Evolutionary conservation across 1,284 basidiomycete genomes (phyloP).

Genomic region (Pseudozyma hubeiensis): DNA sequence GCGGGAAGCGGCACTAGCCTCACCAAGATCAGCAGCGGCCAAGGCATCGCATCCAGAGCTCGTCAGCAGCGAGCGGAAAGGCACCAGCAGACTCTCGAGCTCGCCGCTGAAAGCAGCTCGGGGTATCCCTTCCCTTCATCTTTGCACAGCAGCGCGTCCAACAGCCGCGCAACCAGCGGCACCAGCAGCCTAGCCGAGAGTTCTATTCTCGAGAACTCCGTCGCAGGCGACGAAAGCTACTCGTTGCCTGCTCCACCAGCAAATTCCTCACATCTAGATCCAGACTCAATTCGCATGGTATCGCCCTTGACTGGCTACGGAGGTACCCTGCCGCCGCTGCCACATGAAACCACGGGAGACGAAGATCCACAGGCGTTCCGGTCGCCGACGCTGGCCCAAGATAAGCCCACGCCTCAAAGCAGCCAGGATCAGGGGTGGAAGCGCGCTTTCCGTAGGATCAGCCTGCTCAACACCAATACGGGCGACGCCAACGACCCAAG

Average conservation of each 20-base stretch:
- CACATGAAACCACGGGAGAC: conserved; percentile 41
- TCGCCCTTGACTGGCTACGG: conserved; percentile 36
- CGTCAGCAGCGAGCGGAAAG: conserved; percentile 39
- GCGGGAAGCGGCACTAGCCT: conserved; percentile 26
- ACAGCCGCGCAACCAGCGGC: conserved; percentile 30
- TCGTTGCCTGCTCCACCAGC: conserved; percentile 21
- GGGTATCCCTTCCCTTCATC: conserved; percentile 34
- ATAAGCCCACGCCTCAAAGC: background rate
- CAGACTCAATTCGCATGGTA: conserved; percentile 5
- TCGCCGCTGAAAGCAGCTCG: conserved; percentile 15
- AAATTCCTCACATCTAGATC: background rate
- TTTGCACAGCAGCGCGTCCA: conserved; percentile 20
- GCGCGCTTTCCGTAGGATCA: conserved; percentile 35
- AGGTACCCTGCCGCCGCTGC: conserved; percentile 25
- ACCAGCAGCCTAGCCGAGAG: conserved; percentile 32
- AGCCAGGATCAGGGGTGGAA: conserved; percentile 46
- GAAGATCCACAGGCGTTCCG: conserved; percentile 26
- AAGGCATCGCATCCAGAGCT: conserved; percentile 32
- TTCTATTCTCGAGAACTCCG: conserved; percentile 36
- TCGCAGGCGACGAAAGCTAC: conserved; percentile 57
- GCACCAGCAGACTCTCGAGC: conserved; percentile 43
- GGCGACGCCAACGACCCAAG: conserved; percentile 5
- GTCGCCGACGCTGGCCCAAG: conserved; percentile 19
- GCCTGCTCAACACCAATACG: conserved; percentile 26
- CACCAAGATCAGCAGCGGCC: conserved; percentile 32